phyloP scores from a whole-genome alignment of 768 basidiomycete species.

The Termitomyces bulborhizus region DNA sequence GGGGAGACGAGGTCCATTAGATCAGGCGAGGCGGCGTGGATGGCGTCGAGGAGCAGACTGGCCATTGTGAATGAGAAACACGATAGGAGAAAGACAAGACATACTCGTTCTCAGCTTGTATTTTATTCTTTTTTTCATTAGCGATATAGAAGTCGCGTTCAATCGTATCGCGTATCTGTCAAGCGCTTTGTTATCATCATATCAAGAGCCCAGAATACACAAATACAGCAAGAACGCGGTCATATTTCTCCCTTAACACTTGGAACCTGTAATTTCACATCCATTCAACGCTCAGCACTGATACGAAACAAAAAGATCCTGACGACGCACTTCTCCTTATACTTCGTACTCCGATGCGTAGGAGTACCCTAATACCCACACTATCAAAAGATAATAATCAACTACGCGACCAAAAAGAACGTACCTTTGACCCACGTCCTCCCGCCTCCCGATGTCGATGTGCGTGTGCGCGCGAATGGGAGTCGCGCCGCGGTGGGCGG shows the following conservation, averaged over 20 bases:
- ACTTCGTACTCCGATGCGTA: too few relatives aligned
- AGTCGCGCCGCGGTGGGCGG: too few relatives aligned
- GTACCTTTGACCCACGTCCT: too few relatives aligned
- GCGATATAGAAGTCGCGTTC: conserved; percentile 34
- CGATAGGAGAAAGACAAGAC: conserved; percentile 8
- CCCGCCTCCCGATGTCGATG: too few relatives aligned
- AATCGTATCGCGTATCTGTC: conserved; percentile 24
- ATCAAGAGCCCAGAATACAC: conserved; percentile 11
- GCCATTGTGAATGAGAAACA: neutral
- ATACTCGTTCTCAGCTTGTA: conserved; percentile 48
- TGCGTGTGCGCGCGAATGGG: too few relatives aligned
- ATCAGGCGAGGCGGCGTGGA: conserved; percentile 15
- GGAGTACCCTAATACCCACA: too few relatives aligned
- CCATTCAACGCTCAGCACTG: too few relatives aligned
- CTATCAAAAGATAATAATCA: too few relatives aligned
- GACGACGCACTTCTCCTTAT: too few relatives aligned
- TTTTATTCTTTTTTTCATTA: conserved; percentile 32
- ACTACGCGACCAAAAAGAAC: too few relatives aligned
- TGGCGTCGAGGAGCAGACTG: conserved; percentile 33
- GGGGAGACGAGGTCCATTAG: conserved; percentile 11
- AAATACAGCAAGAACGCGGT: conserved; percentile 35
- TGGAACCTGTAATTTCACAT: conserved; percentile 29
- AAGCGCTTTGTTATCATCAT: too few relatives aligned
- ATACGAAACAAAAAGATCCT: too few relatives aligned
- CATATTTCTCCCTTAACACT: conserved; percentile 38